phyloP scores from a whole-genome alignment of 768 basidiomycete species.

The Mycena belliarum region DNA sequence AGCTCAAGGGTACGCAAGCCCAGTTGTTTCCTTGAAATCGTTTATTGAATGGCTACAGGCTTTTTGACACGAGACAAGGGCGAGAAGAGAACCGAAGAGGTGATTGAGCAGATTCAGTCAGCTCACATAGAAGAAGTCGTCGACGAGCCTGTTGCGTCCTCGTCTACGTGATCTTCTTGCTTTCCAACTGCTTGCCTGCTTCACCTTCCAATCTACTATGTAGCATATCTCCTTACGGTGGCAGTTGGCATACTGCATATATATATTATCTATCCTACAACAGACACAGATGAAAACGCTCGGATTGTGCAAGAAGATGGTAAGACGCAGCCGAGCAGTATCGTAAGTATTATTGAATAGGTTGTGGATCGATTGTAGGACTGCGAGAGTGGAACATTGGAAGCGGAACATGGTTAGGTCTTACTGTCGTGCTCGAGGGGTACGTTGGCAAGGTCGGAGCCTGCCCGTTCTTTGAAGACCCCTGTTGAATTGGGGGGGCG shows the following conservation, averaged over 20 bases:
- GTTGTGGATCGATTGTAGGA: no score
- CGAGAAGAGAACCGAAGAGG: constrained; percentile 15
- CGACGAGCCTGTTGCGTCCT: constrained; percentile 15
- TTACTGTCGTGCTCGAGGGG: background rate
- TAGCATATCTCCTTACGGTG: background rate
- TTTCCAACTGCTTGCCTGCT: constrained; percentile 2
- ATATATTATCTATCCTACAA: background rate
- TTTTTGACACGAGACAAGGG: constrained; percentile 40
- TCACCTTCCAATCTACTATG: constrained; percentile 1
- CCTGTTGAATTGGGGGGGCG: background rate
- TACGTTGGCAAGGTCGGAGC: background rate
- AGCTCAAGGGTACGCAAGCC: constrained; percentile 61
- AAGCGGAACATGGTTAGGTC: background rate
- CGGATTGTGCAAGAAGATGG: background rate
- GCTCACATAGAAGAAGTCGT: constrained; percentile 21
- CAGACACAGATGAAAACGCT: no score
- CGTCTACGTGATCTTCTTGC: constrained; percentile 7
- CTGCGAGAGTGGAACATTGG: background rate
- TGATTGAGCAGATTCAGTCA: constrained; percentile 15
- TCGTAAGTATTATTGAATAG: no score
- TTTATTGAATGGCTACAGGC: constrained; percentile 34
- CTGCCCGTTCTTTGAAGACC: no score
- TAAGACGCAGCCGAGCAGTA: no score
- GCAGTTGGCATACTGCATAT: no score
- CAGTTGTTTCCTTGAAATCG: no score